Evolutionary conservation across 257 asterid species (phyloP).

Genomic region (Lycium ferocissimum): DNA sequence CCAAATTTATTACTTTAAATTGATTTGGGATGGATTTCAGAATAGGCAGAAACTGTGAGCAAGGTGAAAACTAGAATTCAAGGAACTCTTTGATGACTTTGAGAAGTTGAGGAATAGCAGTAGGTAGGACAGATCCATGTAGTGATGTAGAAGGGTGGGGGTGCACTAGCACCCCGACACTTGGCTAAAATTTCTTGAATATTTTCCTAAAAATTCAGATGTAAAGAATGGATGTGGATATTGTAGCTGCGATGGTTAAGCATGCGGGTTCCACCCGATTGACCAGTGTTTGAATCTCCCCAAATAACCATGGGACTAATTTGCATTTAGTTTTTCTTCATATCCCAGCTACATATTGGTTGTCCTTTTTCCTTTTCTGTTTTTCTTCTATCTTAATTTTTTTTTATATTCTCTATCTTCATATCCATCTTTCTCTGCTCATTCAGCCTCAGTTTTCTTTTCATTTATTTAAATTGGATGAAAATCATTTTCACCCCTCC

Average conservation of each 20-base stretch:
- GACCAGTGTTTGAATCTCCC: background rate
- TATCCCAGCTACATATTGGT: background rate
- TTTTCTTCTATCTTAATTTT: background rate
- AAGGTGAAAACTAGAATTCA: background rate
- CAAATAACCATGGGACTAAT: background rate
- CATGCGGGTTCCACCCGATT: background rate
- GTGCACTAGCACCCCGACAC: background rate
- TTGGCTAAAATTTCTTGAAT: slow-evolving; percentile 7
- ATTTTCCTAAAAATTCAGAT: slow-evolving; percentile 14
- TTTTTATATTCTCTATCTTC: background rate
- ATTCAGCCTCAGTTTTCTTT: background rate
- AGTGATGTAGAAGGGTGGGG: slow-evolving; percentile 10
- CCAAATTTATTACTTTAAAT: background rate
- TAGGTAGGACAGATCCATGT: background rate
- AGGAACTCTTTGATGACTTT: slow-evolving; percentile 9
- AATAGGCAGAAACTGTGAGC: slow-evolving; percentile 7
- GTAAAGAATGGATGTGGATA: background rate
- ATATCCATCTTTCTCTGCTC: background rate
- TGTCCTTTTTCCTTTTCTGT: background rate
- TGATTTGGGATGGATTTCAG: background rate
- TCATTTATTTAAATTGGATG: background rate
- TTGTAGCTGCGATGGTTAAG: background rate
- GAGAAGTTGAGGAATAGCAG: slow-evolving; percentile 8
- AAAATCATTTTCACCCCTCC: background rate
- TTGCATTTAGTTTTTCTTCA: background rate